Evolutionary conservation across 108 stramenopile genomes (phyloP).

Genomic region (Skeletonema marinoi): DNA sequence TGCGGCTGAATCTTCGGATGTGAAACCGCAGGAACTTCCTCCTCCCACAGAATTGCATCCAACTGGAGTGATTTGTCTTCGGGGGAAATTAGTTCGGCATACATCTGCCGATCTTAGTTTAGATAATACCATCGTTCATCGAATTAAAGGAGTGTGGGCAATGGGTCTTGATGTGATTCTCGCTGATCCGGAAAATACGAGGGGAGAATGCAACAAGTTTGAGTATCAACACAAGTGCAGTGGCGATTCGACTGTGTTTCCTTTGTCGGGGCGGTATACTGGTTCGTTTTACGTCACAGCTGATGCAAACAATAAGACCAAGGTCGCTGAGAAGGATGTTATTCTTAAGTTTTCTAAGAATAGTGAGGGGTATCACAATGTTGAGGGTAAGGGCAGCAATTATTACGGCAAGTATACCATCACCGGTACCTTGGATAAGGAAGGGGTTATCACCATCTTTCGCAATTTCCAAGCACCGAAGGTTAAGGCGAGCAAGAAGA

Average conservation of each 20-base stretch:
- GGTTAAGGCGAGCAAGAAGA: constrained; percentile 13
- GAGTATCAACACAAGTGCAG: constrained; percentile 85
- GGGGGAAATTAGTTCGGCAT: constrained; percentile 70
- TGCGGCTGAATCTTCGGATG: background rate
- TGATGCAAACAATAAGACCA: constrained; percentile 53
- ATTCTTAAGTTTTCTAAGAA: constrained; percentile 77
- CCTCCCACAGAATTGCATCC: constrained; percentile 60
- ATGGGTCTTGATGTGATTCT: constrained; percentile 66
- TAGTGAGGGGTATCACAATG: constrained; percentile 79
- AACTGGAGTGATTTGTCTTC: constrained; percentile 66
- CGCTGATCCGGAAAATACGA: constrained; percentile 68
- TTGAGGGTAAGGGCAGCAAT: constrained; percentile 84
- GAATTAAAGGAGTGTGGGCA: constrained; percentile 81
- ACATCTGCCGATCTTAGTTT: constrained; percentile 60
- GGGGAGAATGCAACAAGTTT: constrained; percentile 72
- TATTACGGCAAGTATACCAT: constrained; percentile 86
- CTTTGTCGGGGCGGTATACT: constrained; percentile 78
- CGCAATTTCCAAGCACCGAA: constrained; percentile 66
- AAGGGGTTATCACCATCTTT: constrained; percentile 79
- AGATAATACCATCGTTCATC: constrained; percentile 61
- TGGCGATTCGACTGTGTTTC: constrained; percentile 54
- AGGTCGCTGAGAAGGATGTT: constrained; percentile 74
- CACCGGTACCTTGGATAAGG: constrained; percentile 73
- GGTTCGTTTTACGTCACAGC: constrained; percentile 79
- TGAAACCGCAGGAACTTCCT: background rate